These are phyloP conservation scores for Apiospora koreana DNA, from an alignment of 2,329 filamentous ascomycete genomes.

Conservation along the genomic window DNA sequence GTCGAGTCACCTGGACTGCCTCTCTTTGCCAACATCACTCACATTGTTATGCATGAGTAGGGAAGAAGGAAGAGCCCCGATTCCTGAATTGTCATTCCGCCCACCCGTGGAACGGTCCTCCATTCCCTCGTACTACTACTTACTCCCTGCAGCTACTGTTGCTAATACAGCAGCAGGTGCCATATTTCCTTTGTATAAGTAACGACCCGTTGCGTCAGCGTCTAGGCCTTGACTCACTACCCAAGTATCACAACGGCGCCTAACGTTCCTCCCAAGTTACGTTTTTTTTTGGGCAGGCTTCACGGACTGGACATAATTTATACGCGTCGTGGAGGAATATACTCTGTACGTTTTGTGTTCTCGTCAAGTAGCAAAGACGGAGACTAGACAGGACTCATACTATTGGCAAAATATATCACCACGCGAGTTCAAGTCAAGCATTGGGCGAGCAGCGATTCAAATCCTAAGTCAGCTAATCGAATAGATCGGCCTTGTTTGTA, in stretches of 20 bases:
- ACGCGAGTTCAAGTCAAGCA: neutral
- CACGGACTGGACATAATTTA: neutral
- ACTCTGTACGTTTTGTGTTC: no score
- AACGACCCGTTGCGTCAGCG: neutral
- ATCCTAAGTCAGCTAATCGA: conserved; percentile 7
- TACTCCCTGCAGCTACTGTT: neutral
- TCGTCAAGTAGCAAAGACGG: no score
- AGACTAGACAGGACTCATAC: no score
- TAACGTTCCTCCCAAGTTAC: neutral
- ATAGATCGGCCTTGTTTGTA: conserved; percentile 8
- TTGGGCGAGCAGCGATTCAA: neutral
- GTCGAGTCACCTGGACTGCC: neutral
- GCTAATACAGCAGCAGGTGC: neutral
- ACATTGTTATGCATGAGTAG: no score
- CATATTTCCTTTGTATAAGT: neutral
- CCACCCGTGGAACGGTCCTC: neutral
- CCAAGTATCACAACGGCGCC: neutral
- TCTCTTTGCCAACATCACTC: no score
- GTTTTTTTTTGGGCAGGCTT: no score
- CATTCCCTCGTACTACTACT: neutral
- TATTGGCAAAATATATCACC: neutral
- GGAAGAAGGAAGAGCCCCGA: neutral
- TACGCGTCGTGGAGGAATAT: neutral
- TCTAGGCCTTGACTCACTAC: neutral
- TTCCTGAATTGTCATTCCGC: neutral